These are phyloP conservation scores for Claviceps digitariae DNA, from an alignment of 2,329 filamentous ascomycete genomes.

Conservation along the genomic window DNA sequence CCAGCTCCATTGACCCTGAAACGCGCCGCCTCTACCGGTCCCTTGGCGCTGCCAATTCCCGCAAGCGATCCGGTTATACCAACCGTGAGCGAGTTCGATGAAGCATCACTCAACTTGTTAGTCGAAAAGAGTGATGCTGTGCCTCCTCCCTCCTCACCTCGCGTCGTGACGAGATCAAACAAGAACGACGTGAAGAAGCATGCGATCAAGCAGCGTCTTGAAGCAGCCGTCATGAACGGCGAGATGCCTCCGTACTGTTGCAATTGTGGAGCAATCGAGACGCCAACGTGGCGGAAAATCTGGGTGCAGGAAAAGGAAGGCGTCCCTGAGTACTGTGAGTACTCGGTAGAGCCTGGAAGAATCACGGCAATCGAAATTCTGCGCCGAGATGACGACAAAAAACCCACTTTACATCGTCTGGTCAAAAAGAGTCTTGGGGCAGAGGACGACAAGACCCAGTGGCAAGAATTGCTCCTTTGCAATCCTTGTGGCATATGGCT, in stretches of 20 bases:
- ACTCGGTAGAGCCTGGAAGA: conserved; percentile 57
- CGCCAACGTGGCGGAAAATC: conserved; percentile 89
- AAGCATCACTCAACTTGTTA: conserved; percentile 20
- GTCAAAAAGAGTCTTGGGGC: conserved; percentile 59
- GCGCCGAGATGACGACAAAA: conserved; percentile 47
- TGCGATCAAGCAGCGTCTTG: conserved; percentile 43
- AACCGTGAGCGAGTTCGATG: conserved; percentile 12
- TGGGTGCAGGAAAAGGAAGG: conserved; percentile 67
- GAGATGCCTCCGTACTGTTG: conserved; percentile 78
- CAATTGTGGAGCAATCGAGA: conserved; percentile 92
- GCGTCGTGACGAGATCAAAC: conserved; percentile 36
- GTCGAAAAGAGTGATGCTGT: conserved; percentile 31
- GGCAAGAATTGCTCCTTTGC: conserved; percentile 65
- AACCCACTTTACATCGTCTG: conserved; percentile 54
- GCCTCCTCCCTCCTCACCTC: conserved; percentile 23
- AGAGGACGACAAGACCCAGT: conserved; percentile 51
- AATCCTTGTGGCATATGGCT: conserved; percentile 97
- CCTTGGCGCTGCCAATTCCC: conserved; percentile 23
- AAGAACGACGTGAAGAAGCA: conserved; percentile 53
- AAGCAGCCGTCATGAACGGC: conserved; percentile 58
- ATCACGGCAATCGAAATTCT: conserved; percentile 62
- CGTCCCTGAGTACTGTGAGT: conserved; percentile 54
- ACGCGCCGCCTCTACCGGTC: conserved; percentile 24
- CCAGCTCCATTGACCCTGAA: conserved; percentile 24
- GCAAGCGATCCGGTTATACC: conserved; percentile 32